phyloP scores from a whole-genome alignment of 305 asterid species.

The Fraxinus platypoda region DNA sequence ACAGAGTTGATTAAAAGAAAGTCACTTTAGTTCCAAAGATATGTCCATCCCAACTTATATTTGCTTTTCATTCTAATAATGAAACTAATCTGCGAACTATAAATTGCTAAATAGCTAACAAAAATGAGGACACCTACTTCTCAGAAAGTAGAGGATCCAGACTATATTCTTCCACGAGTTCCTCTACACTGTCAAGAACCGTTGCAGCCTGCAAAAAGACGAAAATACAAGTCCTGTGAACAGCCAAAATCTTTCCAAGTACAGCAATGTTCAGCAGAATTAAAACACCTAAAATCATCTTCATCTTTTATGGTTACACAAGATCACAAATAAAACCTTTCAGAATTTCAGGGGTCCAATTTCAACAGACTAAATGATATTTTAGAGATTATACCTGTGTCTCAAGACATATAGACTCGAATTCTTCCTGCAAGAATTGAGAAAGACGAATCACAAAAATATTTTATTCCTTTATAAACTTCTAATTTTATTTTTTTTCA shows the following conservation, averaged over 20 bases:
- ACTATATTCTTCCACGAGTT: conserved; percentile 72
- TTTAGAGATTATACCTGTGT: conserved; percentile 46
- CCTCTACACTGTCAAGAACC: conserved; percentile 66
- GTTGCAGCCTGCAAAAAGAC: conserved; percentile 50
- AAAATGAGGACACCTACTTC: conserved; percentile 41
- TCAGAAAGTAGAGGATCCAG: conserved; percentile 57
- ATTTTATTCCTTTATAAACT: neutral
- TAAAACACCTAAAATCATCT: neutral
- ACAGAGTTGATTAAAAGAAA: neutral
- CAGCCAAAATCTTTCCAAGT: neutral
- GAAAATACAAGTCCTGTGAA: neutral
- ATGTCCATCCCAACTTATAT: conserved; percentile 1
- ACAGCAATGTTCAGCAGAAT: conserved; percentile 9
- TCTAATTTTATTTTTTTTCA: neutral
- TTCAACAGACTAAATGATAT: neutral
- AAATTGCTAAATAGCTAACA: neutral
- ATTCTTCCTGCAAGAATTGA: conserved; percentile 54
- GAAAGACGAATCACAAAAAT: conserved; percentile 21
- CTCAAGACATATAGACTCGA: conserved; percentile 51
- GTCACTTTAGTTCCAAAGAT: neutral
- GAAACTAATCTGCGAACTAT: conserved; percentile 3
- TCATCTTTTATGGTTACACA: neutral
- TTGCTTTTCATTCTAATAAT: neutral
- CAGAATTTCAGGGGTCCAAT: neutral
- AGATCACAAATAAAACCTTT: neutral